A percentile compares a stretch with the other conserved stretches of the same genome.
Conservation (phyloP, 345 rosid species). For the Carallia brachiata region DNA sequence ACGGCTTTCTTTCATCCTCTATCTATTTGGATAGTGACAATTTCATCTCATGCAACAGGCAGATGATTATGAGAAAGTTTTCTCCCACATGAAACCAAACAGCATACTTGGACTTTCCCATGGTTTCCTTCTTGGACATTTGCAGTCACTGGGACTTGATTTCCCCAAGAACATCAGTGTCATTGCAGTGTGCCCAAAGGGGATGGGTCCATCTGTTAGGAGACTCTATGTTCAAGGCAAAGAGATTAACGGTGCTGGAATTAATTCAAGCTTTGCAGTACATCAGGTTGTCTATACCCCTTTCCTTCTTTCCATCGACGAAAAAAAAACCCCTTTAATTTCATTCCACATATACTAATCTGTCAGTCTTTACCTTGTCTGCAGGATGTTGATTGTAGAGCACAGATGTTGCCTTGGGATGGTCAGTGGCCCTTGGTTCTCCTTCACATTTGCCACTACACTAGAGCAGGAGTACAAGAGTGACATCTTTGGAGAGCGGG, state of each 20-base stretch:
- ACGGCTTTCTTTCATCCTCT: no score
- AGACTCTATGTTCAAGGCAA: conserved; percentile 89
- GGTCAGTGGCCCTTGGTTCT: conserved; percentile 94
- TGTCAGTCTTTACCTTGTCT: background rate
- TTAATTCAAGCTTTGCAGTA: conserved; percentile 82
- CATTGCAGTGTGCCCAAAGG: conserved; percentile 82
- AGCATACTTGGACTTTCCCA: conserved; percentile 92
- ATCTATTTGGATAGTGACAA: no score
- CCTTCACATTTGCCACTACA: conserved; percentile 85
- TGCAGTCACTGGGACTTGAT: conserved; percentile 66
- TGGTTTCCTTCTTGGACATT: conserved; percentile 86
- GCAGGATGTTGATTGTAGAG: conserved; percentile 89
- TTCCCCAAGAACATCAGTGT: conserved; percentile 83
- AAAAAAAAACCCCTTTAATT: no score
- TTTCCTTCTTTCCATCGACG: background rate
- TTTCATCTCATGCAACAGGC: conserved; percentile 41
- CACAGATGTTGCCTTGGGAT: conserved; percentile 86
- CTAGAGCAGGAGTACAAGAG: conserved; percentile 89
- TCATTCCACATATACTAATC: no score
- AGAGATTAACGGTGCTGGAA: conserved; percentile 93
- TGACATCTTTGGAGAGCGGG: conserved; percentile 95
- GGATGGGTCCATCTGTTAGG: conserved; percentile 90
- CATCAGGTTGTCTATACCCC: conserved; percentile 55
- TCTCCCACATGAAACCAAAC: conserved; percentile 88
- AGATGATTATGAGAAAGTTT: conserved; percentile 69